phyloP scores from a whole-genome alignment of 805 yeast genomes.

The Wickerhamomyces queroliae region DNA sequence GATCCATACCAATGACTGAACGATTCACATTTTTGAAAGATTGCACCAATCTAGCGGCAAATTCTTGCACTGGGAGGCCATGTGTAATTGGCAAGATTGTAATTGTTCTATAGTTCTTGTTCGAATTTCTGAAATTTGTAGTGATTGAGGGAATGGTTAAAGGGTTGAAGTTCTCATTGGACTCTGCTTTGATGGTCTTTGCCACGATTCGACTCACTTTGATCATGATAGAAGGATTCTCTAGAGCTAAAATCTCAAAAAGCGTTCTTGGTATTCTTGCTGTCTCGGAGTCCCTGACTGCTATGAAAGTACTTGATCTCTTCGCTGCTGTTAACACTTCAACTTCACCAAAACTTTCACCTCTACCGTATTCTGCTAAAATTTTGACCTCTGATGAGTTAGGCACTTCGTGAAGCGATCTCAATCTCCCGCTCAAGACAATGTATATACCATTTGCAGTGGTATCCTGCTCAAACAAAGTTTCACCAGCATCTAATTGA shows the following conservation, averaged over 20 bases:
- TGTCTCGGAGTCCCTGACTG: slow-evolving; percentile 89
- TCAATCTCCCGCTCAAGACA: slow-evolving; percentile 80
- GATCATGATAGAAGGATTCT: slow-evolving; percentile 86
- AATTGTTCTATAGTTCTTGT: slow-evolving; percentile 67
- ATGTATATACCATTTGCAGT: slow-evolving; percentile 87
- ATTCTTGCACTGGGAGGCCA: slow-evolving; percentile 83
- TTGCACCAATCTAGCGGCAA: slow-evolving; percentile 67
- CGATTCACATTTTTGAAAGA: slow-evolving; percentile 71
- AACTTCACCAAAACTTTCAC: slow-evolving; percentile 91
- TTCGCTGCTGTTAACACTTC: slow-evolving; percentile 83
- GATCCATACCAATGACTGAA: slow-evolving; percentile 74
- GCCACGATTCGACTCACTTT: slow-evolving; percentile 88
- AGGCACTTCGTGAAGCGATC: slow-evolving; percentile 44
- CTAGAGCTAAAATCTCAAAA: slow-evolving; percentile 77
- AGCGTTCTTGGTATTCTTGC: slow-evolving; percentile 89
- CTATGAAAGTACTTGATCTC: slow-evolving; percentile 65
- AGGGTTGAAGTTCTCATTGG: slow-evolving; percentile 4
- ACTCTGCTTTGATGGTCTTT: slow-evolving; percentile 30
- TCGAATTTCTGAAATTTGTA: slow-evolving; percentile 16
- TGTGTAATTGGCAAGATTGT: slow-evolving; percentile 74
- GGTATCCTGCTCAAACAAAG: slow-evolving; percentile 76
- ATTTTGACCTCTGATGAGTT: slow-evolving; percentile 25
- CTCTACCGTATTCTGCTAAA: slow-evolving; percentile 83
- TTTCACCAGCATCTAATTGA: slow-evolving; percentile 80
- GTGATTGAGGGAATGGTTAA: slow-evolving; percentile 23